Base-by-base conservation (phyloP, 2,329 filamentous ascomycete species). In the Neophaeococcomyces mojaviensis region DNA sequence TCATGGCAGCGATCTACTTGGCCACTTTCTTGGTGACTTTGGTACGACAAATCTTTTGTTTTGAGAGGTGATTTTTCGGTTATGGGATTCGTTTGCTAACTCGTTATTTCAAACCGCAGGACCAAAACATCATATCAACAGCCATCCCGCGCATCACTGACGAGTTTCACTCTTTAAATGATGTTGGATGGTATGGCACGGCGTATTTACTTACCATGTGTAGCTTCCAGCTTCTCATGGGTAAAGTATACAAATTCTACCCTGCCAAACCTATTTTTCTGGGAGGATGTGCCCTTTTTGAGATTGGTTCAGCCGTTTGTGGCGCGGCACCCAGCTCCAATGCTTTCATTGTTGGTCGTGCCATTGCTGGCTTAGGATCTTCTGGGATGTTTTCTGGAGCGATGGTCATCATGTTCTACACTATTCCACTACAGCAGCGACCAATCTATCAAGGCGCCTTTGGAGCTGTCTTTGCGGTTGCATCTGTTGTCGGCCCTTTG, bases 141-240 rank as follows among this genome's bases (percentile, higher is more conserved):
- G 71, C 70, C 2, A 70, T 73, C 26, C 71, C 71, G 12, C 60
- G 58, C 13, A 73, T 74, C 41, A 72, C 70, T 0, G 63, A 71
- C 50, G 58, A 70, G 26, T 74, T 74, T 53, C 58, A 71, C 30
- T 67, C 68, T 3, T 58, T 71, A 30, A 58, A 62, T 4, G 69
- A 73, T 46, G 63, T 74, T 5, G 68, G 68, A 26, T 74, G 71
- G 70, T 73, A 74, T 49, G 67, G 67, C 22, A 67, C 64, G 35
- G 60, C 67, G 2, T 70, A 70, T 49, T 56, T 71, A 6, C 56
- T 73, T 18, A 69, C 68, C 1, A 64, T 60, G 4, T 66, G 64
- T 48, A 60, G 66, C 3, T 63, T 71, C 44, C 64, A 66, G 30
- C 55, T 71, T 15, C 58, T 64, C 4, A 69, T 68, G 39, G 70